phyloP scores from a whole-genome alignment of 768 basidiomycete species.

The Boletellus emodensis region DNA sequence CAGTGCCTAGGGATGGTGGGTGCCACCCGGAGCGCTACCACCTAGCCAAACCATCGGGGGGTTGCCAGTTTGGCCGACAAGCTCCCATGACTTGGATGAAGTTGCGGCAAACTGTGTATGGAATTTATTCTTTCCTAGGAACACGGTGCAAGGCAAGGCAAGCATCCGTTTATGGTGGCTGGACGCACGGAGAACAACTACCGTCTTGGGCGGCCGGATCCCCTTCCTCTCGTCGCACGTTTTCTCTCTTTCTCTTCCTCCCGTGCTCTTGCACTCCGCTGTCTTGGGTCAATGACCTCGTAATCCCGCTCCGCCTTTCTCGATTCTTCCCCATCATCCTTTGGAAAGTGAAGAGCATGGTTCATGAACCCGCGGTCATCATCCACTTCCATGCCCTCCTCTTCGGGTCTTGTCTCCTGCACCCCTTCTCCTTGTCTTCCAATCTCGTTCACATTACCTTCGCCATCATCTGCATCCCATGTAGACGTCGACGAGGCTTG shows the following conservation, averaged over 20 bases:
- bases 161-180: neutral
- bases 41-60: too few species aligned
- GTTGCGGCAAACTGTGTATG: neutral
- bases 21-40: neutral
- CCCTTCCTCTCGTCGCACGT: slow-evolving; percentile 26
- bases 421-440: slow-evolving; percentile 4
- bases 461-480: slow-evolving; percentile 24
- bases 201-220: slow-evolving; percentile 19
- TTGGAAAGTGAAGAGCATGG: slow-evolving; percentile 72
- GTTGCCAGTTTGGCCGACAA: too few species aligned
- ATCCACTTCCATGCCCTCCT: slow-evolving; percentile 68
- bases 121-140: neutral
- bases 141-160: neutral
- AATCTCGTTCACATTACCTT: slow-evolving; percentile 12
- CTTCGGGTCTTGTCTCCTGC: slow-evolving; percentile 19
- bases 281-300: slow-evolving; percentile 84
- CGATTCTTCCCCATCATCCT: slow-evolving; percentile 72
- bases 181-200: slow-evolving; percentile 7
- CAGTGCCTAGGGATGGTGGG: neutral
- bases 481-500: slow-evolving; percentile 38
- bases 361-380: slow-evolving; percentile 70
- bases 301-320: slow-evolving; percentile 79
- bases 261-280: slow-evolving; percentile 64
- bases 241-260: slow-evolving; percentile 77
- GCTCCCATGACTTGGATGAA: neutral